A percentile compares a stretch with the other conserved stretches of the same genome.
Conservation (phyloP, 2,329 filamentous ascomycete species). For the Fusarium graminum region DNA sequence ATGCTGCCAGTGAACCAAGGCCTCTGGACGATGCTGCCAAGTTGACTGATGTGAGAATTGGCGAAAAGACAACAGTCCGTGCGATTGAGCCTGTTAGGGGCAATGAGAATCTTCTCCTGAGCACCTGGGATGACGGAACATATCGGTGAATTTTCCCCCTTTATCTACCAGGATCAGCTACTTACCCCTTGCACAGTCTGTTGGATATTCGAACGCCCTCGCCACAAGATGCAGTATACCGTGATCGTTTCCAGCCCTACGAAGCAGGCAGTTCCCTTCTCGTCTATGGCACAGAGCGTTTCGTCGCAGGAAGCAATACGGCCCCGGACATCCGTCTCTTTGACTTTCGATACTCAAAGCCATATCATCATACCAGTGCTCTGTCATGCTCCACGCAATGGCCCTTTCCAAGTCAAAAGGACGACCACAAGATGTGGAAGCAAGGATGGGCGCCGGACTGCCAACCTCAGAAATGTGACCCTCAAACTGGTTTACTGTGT, state of each 20-base stretch:
- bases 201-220: slow-evolving; percentile 65
- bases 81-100: slow-evolving; percentile 62
- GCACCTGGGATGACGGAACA: slow-evolving; percentile 67
- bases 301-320: slow-evolving; percentile 63
- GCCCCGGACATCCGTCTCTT: slow-evolving; percentile 63
- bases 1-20: slow-evolving; percentile 52
- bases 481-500: slow-evolving; percentile 53
- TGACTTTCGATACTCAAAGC: slow-evolving; percentile 65
- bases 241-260: slow-evolving; percentile 65
- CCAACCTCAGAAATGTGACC: slow-evolving; percentile 52
- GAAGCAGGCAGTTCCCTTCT: slow-evolving; percentile 62
- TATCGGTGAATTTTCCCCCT: slow-evolving; percentile 51
- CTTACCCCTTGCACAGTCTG: slow-evolving; percentile 51
- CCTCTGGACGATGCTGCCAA: slow-evolving; percentile 30
- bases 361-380: slow-evolving; percentile 63
- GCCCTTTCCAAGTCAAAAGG: slow-evolving; percentile 53
- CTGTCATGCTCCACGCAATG: slow-evolving; percentile 58
- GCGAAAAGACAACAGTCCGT: slow-evolving; percentile 58
- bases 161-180: not conserved
- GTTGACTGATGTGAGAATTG: slow-evolving; percentile 45
- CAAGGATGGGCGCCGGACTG: slow-evolving; percentile 27
- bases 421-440: slow-evolving; percentile 28
- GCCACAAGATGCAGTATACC: slow-evolving; percentile 62
- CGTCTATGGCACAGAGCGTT: slow-evolving; percentile 64
- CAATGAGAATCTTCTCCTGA: slow-evolving; percentile 60